A percentile compares a stretch with the other conserved stretches of the same genome.
Evolutionary conservation across 1,284 basidiomycete species (phyloP).

Genomic region (Apiotrichum brassicae): DNA sequence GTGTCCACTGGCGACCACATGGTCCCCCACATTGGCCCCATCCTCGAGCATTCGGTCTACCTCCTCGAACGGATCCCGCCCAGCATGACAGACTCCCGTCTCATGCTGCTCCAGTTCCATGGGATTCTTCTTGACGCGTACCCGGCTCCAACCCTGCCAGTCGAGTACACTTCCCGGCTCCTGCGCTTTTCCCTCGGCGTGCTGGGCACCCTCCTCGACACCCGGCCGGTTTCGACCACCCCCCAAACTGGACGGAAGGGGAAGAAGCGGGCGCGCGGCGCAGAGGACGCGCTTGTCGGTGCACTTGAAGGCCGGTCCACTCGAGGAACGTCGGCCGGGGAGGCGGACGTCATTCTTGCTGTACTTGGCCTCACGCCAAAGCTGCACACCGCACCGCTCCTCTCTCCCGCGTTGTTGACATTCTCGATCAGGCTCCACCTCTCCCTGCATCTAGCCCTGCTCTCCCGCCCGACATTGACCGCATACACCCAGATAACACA

Average conservation of each 20-base stretch:
- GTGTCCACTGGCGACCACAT: conserved; percentile 38
- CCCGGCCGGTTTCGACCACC: conserved; percentile 5
- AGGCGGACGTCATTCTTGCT: conserved; percentile 54
- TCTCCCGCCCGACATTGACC: conserved; percentile 7
- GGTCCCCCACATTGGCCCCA: conserved; percentile 34
- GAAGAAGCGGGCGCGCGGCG: conserved; percentile 67
- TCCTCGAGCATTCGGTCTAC: conserved; percentile 41
- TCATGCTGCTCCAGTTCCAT: conserved; percentile 38
- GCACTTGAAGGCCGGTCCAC: conserved; percentile 50
- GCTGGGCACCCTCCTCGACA: conserved; percentile 28
- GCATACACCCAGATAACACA: not conserved
- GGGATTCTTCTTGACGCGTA: conserved; percentile 28
- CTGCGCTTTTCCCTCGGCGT: conserved; percentile 29
- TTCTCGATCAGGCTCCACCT: conserved; percentile 49
- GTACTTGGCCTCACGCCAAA: conserved; percentile 52
- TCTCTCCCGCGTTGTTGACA: conserved; percentile 64
- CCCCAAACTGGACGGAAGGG: conserved; percentile 48
- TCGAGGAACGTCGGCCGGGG: conserved; percentile 52
- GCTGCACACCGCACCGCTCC: conserved; percentile 56
- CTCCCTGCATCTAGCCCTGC: conserved; percentile 26
- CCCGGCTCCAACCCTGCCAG: conserved; percentile 28
- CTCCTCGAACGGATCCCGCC: conserved; percentile 31
- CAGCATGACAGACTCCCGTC: conserved; percentile 27
- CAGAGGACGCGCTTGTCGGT: conserved; percentile 71
- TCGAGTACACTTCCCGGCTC: conserved; percentile 37